phyloP scores from a whole-genome alignment of 257 asterid species.

The Knoxia roxburghii region DNA sequence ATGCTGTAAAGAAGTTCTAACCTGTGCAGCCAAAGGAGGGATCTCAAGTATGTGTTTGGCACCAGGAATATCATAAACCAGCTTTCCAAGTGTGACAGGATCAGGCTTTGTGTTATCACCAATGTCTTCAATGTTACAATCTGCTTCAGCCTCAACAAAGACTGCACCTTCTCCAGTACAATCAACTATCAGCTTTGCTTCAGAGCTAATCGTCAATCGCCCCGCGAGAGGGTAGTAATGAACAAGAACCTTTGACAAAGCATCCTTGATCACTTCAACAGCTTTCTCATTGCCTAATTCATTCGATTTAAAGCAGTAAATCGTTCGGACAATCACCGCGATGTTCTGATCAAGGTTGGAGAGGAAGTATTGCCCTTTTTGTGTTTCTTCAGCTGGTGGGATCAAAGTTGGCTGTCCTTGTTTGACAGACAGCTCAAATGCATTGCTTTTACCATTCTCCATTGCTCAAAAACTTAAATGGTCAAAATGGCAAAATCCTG shows the following conservation, averaged over 20 bases:
- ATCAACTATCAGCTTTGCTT: conserved; percentile 69
- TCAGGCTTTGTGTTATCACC: conserved; percentile 83
- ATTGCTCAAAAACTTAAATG: conserved; percentile 22
- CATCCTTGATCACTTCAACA: conserved; percentile 44
- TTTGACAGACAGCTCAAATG: conserved; percentile 39
- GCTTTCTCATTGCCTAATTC: conserved; percentile 53
- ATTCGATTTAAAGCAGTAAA: conserved; percentile 67
- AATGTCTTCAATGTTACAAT: conserved; percentile 43
- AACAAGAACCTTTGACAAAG: conserved; percentile 64
- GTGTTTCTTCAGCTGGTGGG: conserved; percentile 57
- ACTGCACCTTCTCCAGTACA: conserved; percentile 82
- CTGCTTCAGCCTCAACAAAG: conserved; percentile 84
- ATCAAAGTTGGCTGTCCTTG: conserved; percentile 54
- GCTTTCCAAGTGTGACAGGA: conserved; percentile 70
- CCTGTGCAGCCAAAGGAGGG: conserved; percentile 91
- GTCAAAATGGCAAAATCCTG: conserved; percentile 10
- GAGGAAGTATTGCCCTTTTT: conserved; percentile 50
- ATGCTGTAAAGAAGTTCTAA: conserved; percentile 15
- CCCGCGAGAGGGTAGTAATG: conserved; percentile 75
- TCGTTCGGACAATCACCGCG: conserved; percentile 68
- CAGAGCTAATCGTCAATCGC: conserved; percentile 52
- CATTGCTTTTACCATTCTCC: conserved; percentile 43
- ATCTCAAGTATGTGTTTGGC: conserved; percentile 57
- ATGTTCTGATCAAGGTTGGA: conserved; percentile 89
- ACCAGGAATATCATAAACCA: conserved; percentile 78